phyloP scores from a whole-genome alignment of 139 green algal genomes.

The Coccomyxa sp. region DNA sequence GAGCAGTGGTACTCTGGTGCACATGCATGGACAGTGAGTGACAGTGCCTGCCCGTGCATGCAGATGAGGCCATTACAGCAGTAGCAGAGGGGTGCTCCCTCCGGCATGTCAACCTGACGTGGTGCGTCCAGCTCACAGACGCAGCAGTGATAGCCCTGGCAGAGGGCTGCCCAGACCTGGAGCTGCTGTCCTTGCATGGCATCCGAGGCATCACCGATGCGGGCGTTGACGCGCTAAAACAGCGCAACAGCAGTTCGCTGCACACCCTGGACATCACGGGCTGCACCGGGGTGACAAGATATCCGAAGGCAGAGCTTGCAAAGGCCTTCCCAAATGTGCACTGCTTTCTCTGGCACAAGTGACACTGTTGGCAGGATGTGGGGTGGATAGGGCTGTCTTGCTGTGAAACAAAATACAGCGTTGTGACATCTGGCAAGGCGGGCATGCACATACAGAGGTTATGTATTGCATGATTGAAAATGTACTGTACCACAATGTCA shows the following conservation, averaged over 20 bases:
- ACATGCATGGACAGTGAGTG: no score
- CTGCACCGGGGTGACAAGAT: constrained; percentile 4
- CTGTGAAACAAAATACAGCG: no score
- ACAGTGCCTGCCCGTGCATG: background rate
- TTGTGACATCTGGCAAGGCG: no score
- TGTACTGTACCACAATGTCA: no score
- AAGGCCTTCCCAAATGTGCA: background rate
- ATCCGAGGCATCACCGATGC: constrained; percentile 16
- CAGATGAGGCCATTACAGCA: constrained; percentile 2
- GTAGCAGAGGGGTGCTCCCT: constrained; percentile 9
- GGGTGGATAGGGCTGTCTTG: no score
- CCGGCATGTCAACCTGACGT: constrained; percentile 13
- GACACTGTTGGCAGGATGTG: background rate
- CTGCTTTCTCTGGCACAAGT: constrained; percentile 12
- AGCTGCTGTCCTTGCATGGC: constrained; percentile 25
- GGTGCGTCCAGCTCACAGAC: constrained; percentile 26
- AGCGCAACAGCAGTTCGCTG: background rate
- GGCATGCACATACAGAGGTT: no score
- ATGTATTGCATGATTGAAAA: no score
- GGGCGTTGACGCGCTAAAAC: constrained; percentile 5
- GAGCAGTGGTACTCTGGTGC: background rate
- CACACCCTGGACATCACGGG: constrained; percentile 21
- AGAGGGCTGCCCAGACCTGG: constrained; percentile 6
- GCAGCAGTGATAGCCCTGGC: constrained; percentile 6
- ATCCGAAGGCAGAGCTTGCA: background rate